Conservation (phyloP, 2,329 filamentous ascomycete species). For the Pezicula radicicola region DNA sequence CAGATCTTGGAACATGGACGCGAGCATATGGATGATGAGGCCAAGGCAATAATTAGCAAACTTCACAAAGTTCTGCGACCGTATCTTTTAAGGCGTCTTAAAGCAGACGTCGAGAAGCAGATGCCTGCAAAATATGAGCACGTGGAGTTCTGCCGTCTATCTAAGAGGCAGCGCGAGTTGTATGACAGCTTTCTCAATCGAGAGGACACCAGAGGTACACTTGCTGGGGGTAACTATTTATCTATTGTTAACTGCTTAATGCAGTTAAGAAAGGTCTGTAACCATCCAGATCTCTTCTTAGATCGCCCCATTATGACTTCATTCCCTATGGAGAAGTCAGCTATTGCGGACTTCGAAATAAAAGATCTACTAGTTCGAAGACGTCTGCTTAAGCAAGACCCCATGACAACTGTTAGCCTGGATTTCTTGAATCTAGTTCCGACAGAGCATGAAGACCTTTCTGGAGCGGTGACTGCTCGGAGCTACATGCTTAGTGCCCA, state of each 20-base stretch:
- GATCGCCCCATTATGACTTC: constrained; percentile 96
- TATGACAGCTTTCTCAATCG: constrained; percentile 96
- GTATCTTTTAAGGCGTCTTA: constrained; percentile 85
- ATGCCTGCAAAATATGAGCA: constrained; percentile 99
- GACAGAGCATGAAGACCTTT: constrained; percentile 64
- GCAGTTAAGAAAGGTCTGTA: constrained; percentile 97
- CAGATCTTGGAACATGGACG: constrained; percentile 94
- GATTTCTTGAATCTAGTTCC: constrained; percentile 79
- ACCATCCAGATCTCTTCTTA: constrained; percentile 95
- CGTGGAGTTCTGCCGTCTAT: constrained; percentile 91
- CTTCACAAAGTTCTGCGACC: constrained; percentile 91
- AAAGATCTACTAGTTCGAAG: constrained; percentile 69
- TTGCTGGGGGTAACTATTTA: constrained; percentile 91
- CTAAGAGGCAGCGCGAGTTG: constrained; percentile 89
- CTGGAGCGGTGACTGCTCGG: constrained; percentile 48
- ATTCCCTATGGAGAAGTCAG: constrained; percentile 83
- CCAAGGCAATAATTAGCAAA: constrained; percentile 86
- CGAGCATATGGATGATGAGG: constrained; percentile 92
- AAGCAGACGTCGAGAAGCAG: constrained; percentile 97
- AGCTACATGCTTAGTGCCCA: constrained; percentile 69
- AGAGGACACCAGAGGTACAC: constrained; percentile 81
- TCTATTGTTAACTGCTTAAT: constrained; percentile 98
- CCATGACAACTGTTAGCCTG: constrained; percentile 65
- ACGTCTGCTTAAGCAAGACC: constrained; percentile 58
- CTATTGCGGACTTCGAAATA: constrained; percentile 69